A percentile compares a stretch with the other conserved stretches of the same genome.
phyloP scores from a whole-genome alignment of 495 filamentous ascomycete species.

The Massariosphaeria phaeospora region DNA sequence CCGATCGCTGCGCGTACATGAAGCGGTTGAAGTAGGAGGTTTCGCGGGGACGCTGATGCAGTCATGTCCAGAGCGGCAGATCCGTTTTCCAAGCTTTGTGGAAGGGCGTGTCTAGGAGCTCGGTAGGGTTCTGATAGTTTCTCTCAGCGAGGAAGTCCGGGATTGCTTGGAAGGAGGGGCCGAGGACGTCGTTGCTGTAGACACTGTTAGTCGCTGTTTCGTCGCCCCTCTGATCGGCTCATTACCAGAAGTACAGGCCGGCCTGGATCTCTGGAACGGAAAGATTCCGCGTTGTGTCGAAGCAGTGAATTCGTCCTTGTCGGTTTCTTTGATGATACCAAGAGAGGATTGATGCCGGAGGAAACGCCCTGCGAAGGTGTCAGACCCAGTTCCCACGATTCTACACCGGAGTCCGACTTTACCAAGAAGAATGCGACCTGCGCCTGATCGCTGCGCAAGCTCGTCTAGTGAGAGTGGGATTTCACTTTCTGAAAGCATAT shows the following conservation, averaged over 20 bases:
- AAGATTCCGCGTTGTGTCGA: background rate
- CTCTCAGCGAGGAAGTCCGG: background rate
- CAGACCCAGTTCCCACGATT: too few relatives aligned
- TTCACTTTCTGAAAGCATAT: background rate
- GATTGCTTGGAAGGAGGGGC: background rate
- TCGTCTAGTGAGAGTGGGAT: background rate
- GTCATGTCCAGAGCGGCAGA: background rate
- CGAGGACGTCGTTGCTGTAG: background rate
- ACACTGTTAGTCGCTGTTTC: too few relatives aligned
- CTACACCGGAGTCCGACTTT: too few relatives aligned
- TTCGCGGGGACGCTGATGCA: background rate
- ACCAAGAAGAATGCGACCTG: background rate
- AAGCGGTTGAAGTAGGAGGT: conserved; percentile 5
- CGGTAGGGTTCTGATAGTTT: background rate
- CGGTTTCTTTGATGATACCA: conserved; percentile 8
- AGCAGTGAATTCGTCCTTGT: background rate
- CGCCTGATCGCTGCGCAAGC: background rate
- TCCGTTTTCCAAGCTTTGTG: background rate
- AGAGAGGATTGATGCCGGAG: background rate
- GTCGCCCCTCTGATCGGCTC: too few relatives aligned
- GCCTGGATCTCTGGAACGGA: background rate
- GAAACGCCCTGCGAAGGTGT: too few relatives aligned
- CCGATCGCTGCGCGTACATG: background rate
- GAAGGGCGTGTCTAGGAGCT: background rate
- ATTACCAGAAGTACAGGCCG: too few relatives aligned